Evolutionary conservation across 116 monocot species (phyloP).

Genomic region (Trichopus zeylanicus): DNA sequence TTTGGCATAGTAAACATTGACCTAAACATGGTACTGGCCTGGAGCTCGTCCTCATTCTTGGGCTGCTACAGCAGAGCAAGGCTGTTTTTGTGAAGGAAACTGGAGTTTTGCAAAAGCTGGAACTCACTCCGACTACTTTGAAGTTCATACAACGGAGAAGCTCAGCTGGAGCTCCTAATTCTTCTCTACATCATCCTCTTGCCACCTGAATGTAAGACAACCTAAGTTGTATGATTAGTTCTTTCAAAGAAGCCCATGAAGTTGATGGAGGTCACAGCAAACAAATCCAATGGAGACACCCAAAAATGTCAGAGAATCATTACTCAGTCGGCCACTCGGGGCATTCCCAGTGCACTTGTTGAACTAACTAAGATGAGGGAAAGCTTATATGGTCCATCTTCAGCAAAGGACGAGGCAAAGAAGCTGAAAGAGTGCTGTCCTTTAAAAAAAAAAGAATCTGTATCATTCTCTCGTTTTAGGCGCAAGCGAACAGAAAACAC

Average conservation of each 20-base stretch:
- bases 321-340: conserved; percentile 37
- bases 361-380: conserved; percentile 72
- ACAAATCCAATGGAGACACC: conserved; percentile 6
- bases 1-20: conserved; percentile 92
- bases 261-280: conserved; percentile 16
- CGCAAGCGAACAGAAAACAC: conserved; percentile 59
- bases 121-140: conserved; percentile 84
- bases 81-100: conserved; percentile 49
- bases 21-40: conserved; percentile 37
- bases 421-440: conserved; percentile 35
- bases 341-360: conserved; percentile 43
- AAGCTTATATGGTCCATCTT: conserved; percentile 46
- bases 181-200: conserved; percentile 66
- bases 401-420: conserved; percentile 40
- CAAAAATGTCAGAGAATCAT: conserved; percentile 23
- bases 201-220: conserved; percentile 39
- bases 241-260: conserved; percentile 27
- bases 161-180: conserved; percentile 67
- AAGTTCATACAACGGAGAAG: conserved; percentile 63
- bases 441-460: conserved; percentile 50
- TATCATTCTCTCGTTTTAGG: conserved; percentile 77
- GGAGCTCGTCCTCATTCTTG: conserved; percentile 44
- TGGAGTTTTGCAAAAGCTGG: conserved; percentile 59
- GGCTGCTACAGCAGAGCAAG: conserved; percentile 44
- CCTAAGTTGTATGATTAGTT: conserved; percentile 17